phyloP scores from a whole-genome alignment of 805 yeast species.

The Candida easanensis region DNA sequence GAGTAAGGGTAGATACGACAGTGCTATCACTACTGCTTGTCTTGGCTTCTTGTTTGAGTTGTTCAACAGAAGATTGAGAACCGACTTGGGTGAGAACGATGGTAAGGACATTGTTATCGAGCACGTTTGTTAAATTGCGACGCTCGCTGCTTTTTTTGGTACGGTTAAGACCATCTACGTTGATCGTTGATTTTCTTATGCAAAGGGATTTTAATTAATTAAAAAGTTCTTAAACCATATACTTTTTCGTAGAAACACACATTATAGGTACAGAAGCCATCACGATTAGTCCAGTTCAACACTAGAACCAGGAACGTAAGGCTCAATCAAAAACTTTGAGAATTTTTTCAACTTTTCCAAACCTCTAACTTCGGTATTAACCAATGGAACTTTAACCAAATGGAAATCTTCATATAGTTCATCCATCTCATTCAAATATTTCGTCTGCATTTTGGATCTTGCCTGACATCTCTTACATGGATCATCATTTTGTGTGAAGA shows the following conservation, averaged over 20 bases:
- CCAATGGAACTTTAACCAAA: constrained; percentile 89
- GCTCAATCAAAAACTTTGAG: constrained; percentile 74
- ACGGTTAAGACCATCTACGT: no score
- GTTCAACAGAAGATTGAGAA: constrained; percentile 63
- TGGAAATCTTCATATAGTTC: constrained; percentile 98
- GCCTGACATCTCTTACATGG: constrained; percentile 90
- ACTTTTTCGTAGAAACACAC: no score
- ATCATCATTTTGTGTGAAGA: constrained; percentile 72
- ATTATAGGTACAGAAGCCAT: no score
- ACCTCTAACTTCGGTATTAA: constrained; percentile 95
- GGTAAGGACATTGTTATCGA: constrained; percentile 50
- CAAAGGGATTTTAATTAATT: no score
- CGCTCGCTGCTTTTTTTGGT: no score
- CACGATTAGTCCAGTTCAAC: constrained; percentile 21
- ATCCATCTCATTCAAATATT: constrained; percentile 91
- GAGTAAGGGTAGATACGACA: constrained; percentile 78
- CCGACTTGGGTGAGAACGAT: constrained; percentile 64
- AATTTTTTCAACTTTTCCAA: constrained; percentile 79
- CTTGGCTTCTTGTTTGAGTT: constrained; percentile 66
- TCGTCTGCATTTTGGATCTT: constrained; percentile 93
- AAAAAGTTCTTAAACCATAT: no score
- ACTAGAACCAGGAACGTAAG: constrained; percentile 59
- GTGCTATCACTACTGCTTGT: constrained; percentile 70
- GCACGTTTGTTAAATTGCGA: constrained; percentile 65
- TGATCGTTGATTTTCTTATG: no score